Evolutionary conservation across 2,329 filamentous ascomycete genomes (phyloP).

Genomic region (Fusarium sp.): DNA sequence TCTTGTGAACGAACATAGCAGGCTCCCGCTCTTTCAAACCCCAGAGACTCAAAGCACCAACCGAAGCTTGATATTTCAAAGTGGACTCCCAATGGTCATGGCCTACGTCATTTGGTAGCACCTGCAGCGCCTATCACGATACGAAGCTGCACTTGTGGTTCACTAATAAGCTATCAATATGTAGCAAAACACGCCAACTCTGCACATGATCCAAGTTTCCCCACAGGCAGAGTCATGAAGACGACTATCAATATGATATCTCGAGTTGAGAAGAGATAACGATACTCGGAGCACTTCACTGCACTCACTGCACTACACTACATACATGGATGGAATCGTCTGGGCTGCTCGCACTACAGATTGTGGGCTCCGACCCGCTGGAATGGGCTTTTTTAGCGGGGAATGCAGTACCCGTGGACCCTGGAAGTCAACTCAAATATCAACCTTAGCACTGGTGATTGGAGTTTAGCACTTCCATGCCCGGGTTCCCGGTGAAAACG

Average conservation of each 20-base stretch:
- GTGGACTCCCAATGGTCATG: conserved; percentile 29
- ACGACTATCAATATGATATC: conserved; percentile 14
- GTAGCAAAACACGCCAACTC: conserved; percentile 14
- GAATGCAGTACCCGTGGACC: conserved; percentile 28
- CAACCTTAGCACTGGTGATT: conserved; percentile 7
- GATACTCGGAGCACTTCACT: not conserved
- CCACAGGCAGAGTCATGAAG: conserved; percentile 32
- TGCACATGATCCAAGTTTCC: conserved; percentile 35
- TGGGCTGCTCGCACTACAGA: not conserved
- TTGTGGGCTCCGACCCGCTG: conserved; percentile 9
- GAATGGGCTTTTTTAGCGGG: conserved; percentile 25
- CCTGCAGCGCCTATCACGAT: conserved; percentile 39
- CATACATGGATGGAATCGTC: not conserved
- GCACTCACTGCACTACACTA: not conserved
- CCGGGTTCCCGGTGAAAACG: conserved; percentile 6
- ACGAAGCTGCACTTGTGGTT: conserved; percentile 33
- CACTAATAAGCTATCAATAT: conserved; percentile 16
- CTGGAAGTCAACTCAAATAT: conserved; percentile 28
- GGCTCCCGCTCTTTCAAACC: conserved; percentile 10
- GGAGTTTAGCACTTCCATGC: not conserved
- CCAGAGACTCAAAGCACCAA: conserved; percentile 5
- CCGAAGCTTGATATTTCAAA: conserved; percentile 31
- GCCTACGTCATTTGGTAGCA: conserved; percentile 48
- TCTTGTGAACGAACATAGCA: conserved; percentile 15
- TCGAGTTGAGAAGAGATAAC: conserved; percentile 2